Conservation (phyloP, 2,329 filamentous ascomycete genomes). For the Aspergillus oerlinghausenensis region DNA sequence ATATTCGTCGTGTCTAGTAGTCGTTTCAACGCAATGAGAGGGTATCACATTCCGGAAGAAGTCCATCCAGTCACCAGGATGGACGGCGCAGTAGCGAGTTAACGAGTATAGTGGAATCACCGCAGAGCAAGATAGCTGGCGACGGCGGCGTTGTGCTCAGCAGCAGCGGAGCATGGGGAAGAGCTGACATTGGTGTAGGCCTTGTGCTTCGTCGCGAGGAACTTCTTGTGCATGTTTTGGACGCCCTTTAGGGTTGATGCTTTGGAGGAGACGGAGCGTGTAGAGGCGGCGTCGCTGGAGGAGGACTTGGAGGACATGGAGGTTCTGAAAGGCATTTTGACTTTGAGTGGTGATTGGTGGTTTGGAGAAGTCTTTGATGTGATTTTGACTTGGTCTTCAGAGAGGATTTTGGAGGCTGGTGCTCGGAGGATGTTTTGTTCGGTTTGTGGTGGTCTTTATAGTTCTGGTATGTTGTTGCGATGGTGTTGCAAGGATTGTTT, state of each 20-base stretch:
- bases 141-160: slow-evolving; percentile 19
- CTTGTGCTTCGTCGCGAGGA: slow-evolving; percentile 16
- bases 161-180: slow-evolving; percentile 1
- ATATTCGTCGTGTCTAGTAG: neutral
- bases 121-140: slow-evolving; percentile 21
- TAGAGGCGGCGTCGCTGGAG: slow-evolving; percentile 16
- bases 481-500: neutral
- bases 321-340: neutral
- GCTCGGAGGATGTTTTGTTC: neutral
- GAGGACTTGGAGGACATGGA: slow-evolving; percentile 12
- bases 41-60: neutral
- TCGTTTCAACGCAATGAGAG: neutral
- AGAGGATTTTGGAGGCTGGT: neutral
- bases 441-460: neutral
- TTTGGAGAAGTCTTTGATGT: slow-evolving; percentile 1
- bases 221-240: slow-evolving; percentile 15
- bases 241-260: slow-evolving; percentile 21
- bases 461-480: neutral
- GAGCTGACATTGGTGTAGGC: neutral
- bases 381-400: neutral
- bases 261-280: slow-evolving; percentile 19
- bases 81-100: neutral
- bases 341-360: neutral
- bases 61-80: neutral
- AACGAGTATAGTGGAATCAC: slow-evolving; percentile 3